A percentile compares a stretch with the other conserved stretches of the same genome.
Evolutionary conservation across 140 eudicot genomes (phyloP).

Genomic region (Ambrosia hybrid): DNA sequence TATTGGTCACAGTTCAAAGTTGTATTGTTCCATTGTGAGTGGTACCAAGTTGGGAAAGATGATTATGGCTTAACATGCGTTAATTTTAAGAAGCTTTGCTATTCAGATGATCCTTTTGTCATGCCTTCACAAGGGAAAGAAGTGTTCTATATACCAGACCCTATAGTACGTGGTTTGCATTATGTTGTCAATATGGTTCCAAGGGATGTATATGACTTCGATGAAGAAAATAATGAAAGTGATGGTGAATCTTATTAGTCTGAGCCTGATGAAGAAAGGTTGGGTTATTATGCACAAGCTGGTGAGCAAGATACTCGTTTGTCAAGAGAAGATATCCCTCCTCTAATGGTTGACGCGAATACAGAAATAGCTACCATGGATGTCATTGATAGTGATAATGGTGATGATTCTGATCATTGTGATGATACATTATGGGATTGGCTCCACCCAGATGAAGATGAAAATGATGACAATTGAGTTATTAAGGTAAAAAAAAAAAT

Average conservation of each 20-base stretch:
- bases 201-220: neutral
- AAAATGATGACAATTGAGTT: no score
- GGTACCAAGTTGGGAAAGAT: no score
- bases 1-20: constrained; percentile 13
- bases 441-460: no score
- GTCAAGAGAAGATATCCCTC: neutral
- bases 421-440: no score
- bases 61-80: no score
- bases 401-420: no score
- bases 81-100: no score
- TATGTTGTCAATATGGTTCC: constrained; percentile 6
- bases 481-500: no score
- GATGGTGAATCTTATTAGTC: neutral
- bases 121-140: no score
- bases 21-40: neutral
- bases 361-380: neutral
- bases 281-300: neutral
- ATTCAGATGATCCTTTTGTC: no score
- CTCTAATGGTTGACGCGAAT: neutral
- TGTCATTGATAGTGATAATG: no score
- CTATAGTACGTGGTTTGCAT: constrained; percentile 12
- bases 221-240: no score
- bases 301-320: neutral
- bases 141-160: constrained; percentile 1
- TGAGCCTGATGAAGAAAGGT: neutral